phyloP scores from a whole-genome alignment of 352 stramenopile species.

The Globisporangium heterothallicum region DNA sequence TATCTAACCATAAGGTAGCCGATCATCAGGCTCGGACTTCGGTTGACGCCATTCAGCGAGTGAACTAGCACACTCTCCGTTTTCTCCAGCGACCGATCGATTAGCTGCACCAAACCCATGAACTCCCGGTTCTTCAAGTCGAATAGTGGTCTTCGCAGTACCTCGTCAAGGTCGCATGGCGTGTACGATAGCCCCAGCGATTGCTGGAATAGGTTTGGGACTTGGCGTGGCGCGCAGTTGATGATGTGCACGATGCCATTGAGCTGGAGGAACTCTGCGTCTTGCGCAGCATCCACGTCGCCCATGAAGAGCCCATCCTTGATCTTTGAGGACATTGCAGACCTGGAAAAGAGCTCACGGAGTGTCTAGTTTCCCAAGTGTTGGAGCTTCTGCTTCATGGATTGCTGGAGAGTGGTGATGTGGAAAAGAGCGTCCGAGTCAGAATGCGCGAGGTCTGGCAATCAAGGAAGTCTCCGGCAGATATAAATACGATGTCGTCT shows the following conservation, averaged over 20 bases:
- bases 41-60: conserved; percentile 75
- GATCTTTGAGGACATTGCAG: conserved; percentile 89
- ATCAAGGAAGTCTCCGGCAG: conserved; percentile 1
- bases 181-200: conserved; percentile 82
- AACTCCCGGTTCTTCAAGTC: conserved; percentile 85
- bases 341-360: background rate
- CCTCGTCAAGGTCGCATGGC: conserved; percentile 61
- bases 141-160: conserved; percentile 64
- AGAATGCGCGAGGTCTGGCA: conserved; percentile 3
- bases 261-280: conserved; percentile 90
- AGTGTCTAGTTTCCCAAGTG: background rate
- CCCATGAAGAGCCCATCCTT: conserved; percentile 94
- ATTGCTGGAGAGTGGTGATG: background rate
- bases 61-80: conserved; percentile 88
- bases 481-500: conserved; percentile 8
- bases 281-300: conserved; percentile 89
- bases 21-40: conserved; percentile 81
- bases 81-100: conserved; percentile 71
- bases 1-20: conserved; percentile 92
- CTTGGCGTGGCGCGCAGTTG: conserved; percentile 87
- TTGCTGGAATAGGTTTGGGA: conserved; percentile 90
- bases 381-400: conserved; percentile 6
- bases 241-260: conserved; percentile 91
- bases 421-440: background rate
- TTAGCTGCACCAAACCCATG: conserved; percentile 69